A percentile compares a stretch with the other conserved stretches of the same genome.
Conservation (phyloP, 441 rosid genomes). For the Gossypium lobatum region DNA sequence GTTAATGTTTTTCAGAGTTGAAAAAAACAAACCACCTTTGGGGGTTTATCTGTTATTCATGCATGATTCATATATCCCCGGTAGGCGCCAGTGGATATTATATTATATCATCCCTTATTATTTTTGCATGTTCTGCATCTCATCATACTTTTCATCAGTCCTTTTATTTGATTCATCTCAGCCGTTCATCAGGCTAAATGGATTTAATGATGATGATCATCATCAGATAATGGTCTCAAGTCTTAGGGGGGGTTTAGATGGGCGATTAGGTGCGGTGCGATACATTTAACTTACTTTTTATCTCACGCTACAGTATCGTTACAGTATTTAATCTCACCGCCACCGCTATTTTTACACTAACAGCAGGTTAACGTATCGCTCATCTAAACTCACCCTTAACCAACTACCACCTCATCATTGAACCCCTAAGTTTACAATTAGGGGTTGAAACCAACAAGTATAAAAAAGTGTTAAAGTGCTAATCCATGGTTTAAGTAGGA, state of each 20-base stretch:
- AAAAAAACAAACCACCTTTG: background rate
- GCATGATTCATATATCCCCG: conserved; percentile 13
- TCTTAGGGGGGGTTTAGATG: too few species aligned
- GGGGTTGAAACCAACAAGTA: too few species aligned
- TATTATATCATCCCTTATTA: background rate
- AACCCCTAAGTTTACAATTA: background rate
- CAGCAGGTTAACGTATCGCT: too few species aligned
- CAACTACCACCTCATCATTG: background rate
- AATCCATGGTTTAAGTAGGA: background rate
- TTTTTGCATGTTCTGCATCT: background rate
- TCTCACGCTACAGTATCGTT: too few species aligned
- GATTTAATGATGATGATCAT: background rate
- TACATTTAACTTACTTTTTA: too few species aligned
- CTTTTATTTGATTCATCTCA: background rate
- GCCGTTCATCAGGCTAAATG: background rate
- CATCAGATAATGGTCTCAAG: background rate
- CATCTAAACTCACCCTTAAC: background rate
- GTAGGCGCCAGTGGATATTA: conserved; percentile 7
- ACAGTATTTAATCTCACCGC: too few species aligned
- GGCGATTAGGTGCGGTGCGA: too few species aligned
- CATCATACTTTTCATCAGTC: background rate
- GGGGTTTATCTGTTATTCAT: conserved; percentile 2
- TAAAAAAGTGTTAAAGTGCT: too few species aligned
- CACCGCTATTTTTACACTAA: too few species aligned
- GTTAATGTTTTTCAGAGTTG: background rate